A percentile compares a stretch with the other conserved stretches of the same genome.
These are phyloP conservation scores for Boletus tylopilopsis DNA, from an alignment of 768 basidiomycete species.

Conservation along the genomic window DNA sequence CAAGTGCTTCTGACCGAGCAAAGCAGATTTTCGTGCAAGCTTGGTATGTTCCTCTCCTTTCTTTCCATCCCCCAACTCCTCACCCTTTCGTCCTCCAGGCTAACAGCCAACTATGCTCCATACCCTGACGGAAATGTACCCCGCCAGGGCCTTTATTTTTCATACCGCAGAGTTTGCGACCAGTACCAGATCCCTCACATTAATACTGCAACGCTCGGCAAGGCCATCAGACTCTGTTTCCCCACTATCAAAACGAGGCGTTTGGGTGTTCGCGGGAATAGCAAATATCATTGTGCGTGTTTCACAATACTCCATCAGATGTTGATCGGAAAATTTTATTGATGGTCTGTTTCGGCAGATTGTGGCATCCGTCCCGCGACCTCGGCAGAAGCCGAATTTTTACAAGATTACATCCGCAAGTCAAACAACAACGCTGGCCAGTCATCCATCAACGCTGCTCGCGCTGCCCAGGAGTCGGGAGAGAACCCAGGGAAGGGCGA, in stretches of 20 bases:
- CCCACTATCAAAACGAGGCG: slow-evolving; percentile 94
- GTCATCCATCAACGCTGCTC: slow-evolving; percentile 69
- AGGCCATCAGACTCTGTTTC: slow-evolving; percentile 90
- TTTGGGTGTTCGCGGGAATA: slow-evolving; percentile 88
- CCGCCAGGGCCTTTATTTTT: slow-evolving; percentile 90
- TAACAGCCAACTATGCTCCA: slow-evolving; percentile 85
- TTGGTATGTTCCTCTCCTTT: slow-evolving; percentile 53
- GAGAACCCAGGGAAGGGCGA: slow-evolving; percentile 58
- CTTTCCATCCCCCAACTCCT: slow-evolving; percentile 16
- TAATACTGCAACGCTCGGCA: slow-evolving; percentile 93
- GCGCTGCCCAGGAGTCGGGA: slow-evolving; percentile 66
- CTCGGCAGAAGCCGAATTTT: slow-evolving; percentile 85
- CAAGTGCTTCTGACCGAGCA: slow-evolving; percentile 85
- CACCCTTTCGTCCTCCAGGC: slow-evolving; percentile 45
- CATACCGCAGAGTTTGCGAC: slow-evolving; percentile 87
- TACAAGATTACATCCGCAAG: slow-evolving; percentile 88
- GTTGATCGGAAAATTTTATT: slow-evolving; percentile 29
- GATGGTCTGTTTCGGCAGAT: slow-evolving; percentile 47
- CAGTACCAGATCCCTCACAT: slow-evolving; percentile 92
- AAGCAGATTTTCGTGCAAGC: slow-evolving; percentile 93
- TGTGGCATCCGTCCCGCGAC: slow-evolving; percentile 92
- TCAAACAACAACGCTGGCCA: slow-evolving; percentile 84
- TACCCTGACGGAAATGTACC: slow-evolving; percentile 93
- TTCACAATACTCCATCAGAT: slow-evolving; percentile 32
- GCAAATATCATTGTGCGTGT: slow-evolving; percentile 89